phyloP scores from a whole-genome alignment of 768 basidiomycete genomes.

The Lentinula aciculospora region DNA sequence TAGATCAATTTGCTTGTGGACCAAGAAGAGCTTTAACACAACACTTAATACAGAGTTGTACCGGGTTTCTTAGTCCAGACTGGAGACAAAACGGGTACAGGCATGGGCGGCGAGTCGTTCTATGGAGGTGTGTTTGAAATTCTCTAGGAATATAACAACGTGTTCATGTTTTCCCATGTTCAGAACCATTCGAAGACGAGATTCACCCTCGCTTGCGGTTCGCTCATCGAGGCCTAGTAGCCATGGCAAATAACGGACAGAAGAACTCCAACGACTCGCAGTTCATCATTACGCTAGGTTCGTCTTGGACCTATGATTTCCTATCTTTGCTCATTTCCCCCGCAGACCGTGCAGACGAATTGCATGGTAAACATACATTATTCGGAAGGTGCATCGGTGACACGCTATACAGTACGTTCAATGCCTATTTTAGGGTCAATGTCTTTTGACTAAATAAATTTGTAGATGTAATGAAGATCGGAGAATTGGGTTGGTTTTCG shows the following conservation, averaged over 20 bases:
- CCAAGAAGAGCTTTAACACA: not conserved
- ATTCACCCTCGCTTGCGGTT: slow-evolving; percentile 89
- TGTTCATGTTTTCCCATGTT: not conserved
- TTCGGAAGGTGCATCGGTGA: slow-evolving; percentile 90
- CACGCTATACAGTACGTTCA: slow-evolving; percentile 76
- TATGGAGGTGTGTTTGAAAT: slow-evolving; percentile 64
- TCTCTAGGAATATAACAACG: not conserved
- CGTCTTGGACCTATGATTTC: slow-evolving; percentile 8
- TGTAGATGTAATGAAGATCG: slow-evolving; percentile 89
- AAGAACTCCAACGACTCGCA: slow-evolving; percentile 92
- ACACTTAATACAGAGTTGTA: slow-evolving; percentile 50
- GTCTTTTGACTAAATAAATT: not conserved
- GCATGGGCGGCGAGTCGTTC: slow-evolving; percentile 90
- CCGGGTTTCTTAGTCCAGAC: slow-evolving; percentile 93
- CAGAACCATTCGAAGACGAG: slow-evolving; percentile 93
- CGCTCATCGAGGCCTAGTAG: slow-evolving; percentile 85
- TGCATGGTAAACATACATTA: slow-evolving; percentile 91
- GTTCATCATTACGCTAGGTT: slow-evolving; percentile 92
- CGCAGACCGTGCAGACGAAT: slow-evolving; percentile 82
- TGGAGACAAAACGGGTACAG: slow-evolving; percentile 89
- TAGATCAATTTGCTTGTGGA: slow-evolving; percentile 19
- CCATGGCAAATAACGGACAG: slow-evolving; percentile 83
- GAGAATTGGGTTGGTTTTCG: slow-evolving; percentile 68
- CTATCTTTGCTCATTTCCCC: not conserved
- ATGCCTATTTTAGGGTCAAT: not conserved